Evolutionary conservation across 1,139 yeast species (phyloP).

Genomic region (Zygosaccharomyces sapae): DNA sequence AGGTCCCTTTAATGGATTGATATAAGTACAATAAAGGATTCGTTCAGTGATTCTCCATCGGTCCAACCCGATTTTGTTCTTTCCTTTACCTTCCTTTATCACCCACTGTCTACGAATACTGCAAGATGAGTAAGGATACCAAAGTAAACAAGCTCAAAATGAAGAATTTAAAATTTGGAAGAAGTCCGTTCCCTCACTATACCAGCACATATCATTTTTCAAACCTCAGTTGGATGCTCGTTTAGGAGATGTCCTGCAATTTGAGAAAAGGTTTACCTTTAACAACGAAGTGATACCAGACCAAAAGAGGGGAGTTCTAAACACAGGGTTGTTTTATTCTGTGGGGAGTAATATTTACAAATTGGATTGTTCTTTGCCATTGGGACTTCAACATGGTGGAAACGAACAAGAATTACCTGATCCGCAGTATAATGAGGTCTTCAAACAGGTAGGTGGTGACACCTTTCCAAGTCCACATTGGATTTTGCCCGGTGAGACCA

Average conservation of each 20-base stretch:
- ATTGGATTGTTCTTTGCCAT: slow-evolving; percentile 30
- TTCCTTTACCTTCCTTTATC: too few species aligned
- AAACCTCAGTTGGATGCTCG: slow-evolving; percentile 49
- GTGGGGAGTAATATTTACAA: slow-evolving; percentile 34
- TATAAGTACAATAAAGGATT: too few species aligned
- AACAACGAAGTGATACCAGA: slow-evolving; percentile 30
- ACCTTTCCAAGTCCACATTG: slow-evolving; percentile 25
- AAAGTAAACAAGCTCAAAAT: slow-evolving; percentile 41
- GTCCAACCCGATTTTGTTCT: not conserved
- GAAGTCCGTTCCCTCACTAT: slow-evolving; percentile 82
- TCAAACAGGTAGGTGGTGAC: slow-evolving; percentile 17
- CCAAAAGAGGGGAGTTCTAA: slow-evolving; percentile 24
- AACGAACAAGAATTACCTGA: slow-evolving; percentile 17
- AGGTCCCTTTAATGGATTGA: too few species aligned
- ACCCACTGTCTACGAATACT: not conserved
- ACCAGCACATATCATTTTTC: slow-evolving; percentile 56
- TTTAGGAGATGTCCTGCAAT: slow-evolving; percentile 21
- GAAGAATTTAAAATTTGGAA: slow-evolving; percentile 92
- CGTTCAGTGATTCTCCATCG: not conserved
- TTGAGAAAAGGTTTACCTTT: slow-evolving; percentile 26
- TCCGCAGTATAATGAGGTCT: slow-evolving; percentile 29
- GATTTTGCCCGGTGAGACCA: slow-evolving; percentile 33
- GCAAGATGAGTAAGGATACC: slow-evolving; percentile 15
- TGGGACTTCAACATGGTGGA: slow-evolving; percentile 22
- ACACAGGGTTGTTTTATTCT: slow-evolving; percentile 30